Conservation (phyloP, 805 yeast species). For the Lipomyces sp. region DNA sequence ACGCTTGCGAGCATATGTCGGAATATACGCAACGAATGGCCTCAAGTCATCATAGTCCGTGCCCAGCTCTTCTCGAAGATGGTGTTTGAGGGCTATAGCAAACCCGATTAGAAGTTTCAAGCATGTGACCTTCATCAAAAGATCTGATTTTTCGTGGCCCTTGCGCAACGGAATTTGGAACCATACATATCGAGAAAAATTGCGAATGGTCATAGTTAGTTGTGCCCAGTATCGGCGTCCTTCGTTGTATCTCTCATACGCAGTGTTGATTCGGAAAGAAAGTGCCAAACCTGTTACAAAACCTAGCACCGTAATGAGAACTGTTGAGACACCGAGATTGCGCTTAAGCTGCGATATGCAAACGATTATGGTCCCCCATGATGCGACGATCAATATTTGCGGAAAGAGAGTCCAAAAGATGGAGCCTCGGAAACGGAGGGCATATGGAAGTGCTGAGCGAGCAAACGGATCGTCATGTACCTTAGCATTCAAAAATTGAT, state of each 20-base stretch:
- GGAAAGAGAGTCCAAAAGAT: conserved; percentile 33
- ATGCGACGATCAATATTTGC: conserved; percentile 28
- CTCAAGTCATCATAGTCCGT: conserved; percentile 35
- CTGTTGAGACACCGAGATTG: conserved; percentile 29
- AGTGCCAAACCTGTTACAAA: conserved; percentile 35
- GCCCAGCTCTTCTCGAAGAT: conserved; percentile 37
- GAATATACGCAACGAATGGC: conserved; percentile 34
- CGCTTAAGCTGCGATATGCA: conserved; percentile 27
- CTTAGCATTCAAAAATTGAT: conserved; percentile 31
- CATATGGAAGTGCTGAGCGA: conserved; percentile 30
- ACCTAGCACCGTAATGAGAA: conserved; percentile 35
- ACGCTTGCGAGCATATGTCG: conserved; percentile 33
- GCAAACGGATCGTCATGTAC: conserved; percentile 37
- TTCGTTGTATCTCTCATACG: conserved; percentile 36
- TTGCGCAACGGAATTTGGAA: conserved; percentile 29
- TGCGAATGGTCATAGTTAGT: conserved; percentile 26
- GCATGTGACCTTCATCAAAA: conserved; percentile 21
- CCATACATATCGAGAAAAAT: conserved; percentile 31
- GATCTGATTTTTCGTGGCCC: conserved; percentile 28
- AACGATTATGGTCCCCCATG: conserved; percentile 30
- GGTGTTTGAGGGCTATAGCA: conserved; percentile 35
- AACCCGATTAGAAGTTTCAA: conserved; percentile 32
- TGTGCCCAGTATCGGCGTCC: conserved; percentile 36
- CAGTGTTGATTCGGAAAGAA: conserved; percentile 35
- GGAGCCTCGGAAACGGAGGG: conserved; percentile 36